Conservation (phyloP, 768 basidiomycete species). For the Xanthoconium purpureum region DNA sequence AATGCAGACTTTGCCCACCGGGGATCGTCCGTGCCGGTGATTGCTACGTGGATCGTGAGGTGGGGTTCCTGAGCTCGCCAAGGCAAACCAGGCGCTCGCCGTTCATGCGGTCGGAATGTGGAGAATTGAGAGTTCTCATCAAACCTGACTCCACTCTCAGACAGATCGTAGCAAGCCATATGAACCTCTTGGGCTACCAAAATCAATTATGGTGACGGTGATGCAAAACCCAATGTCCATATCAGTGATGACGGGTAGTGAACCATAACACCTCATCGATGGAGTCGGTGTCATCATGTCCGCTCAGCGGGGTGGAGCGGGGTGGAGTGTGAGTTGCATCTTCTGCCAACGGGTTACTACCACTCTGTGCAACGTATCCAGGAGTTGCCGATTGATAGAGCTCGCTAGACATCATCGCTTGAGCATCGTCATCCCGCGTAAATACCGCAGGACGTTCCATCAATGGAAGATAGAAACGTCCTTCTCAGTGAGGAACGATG, state of each 20-base stretch:
- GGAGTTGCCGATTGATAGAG: constrained; percentile 1
- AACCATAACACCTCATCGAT: not conserved
- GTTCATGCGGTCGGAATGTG: not conserved
- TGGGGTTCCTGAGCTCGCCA: not conserved
- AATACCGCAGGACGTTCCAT: not conserved
- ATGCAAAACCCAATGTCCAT: not conserved
- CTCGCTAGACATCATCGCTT: not conserved
- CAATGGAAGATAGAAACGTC: not conserved
- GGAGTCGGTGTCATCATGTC: not conserved
- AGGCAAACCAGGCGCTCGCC: not conserved
- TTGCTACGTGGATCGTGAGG: not conserved
- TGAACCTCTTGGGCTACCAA: not conserved
- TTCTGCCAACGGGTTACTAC: not conserved
- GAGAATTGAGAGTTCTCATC: constrained; percentile 7
- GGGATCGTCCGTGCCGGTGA: not conserved
- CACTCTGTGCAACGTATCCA: not conserved
- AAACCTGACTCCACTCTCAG: not conserved
- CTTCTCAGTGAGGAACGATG: not conserved
- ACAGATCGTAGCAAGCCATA: not conserved
- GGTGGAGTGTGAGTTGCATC: not conserved
- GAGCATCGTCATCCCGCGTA: not conserved
- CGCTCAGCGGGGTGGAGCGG: not conserved
- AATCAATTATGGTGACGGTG: not conserved
- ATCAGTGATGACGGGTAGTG: not conserved
- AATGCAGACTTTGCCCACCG: not conserved